A percentile compares a stretch with the other conserved stretches of the same genome.
Conservation (phyloP, 768 basidiomycete species). For the Mycena galopus region DNA sequence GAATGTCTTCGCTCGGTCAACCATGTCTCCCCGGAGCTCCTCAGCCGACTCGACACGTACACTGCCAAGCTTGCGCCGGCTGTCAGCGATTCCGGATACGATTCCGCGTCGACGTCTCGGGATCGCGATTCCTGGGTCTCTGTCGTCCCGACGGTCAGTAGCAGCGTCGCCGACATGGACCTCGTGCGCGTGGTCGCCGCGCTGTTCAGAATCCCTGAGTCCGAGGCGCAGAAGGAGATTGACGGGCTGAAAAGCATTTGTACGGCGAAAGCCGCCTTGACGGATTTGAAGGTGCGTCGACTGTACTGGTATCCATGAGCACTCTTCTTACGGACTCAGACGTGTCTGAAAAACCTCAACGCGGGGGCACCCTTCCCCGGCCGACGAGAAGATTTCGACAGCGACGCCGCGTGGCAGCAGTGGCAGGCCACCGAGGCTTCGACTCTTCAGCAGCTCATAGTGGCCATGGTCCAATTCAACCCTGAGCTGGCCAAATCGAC, state of each 20-base stretch:
- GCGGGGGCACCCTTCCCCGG: slow-evolving; percentile 88
- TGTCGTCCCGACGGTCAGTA: slow-evolving; percentile 50
- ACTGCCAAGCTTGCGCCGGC: slow-evolving; percentile 81
- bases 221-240: slow-evolving; percentile 79
- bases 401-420: slow-evolving; percentile 83
- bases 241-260: slow-evolving; percentile 73
- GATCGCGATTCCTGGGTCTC: slow-evolving; percentile 65
- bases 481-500: slow-evolving; percentile 89
- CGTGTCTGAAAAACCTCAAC: slow-evolving; percentile 92
- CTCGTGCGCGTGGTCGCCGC: slow-evolving; percentile 76
- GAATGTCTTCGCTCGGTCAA: slow-evolving; percentile 81
- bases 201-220: slow-evolving; percentile 81
- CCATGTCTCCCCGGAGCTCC: slow-evolving; percentile 88
- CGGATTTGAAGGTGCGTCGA: slow-evolving; percentile 81
- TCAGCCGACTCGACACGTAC: slow-evolving; percentile 86
- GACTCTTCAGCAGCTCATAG: slow-evolving; percentile 88
- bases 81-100: slow-evolving; percentile 75
- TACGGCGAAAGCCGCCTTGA: slow-evolving; percentile 89
- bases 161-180: slow-evolving; percentile 80
- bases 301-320: neutral
- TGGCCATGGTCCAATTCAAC: slow-evolving; percentile 87
- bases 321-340: slow-evolving; percentile 57
- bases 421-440: slow-evolving; percentile 89
- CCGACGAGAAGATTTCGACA: slow-evolving; percentile 87
- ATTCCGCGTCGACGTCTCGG: slow-evolving; percentile 69